These are phyloP conservation scores for Cryptosporidium parvum DNA, from an alignment of 169 alveolate species.

Conservation along the genomic window DNA sequence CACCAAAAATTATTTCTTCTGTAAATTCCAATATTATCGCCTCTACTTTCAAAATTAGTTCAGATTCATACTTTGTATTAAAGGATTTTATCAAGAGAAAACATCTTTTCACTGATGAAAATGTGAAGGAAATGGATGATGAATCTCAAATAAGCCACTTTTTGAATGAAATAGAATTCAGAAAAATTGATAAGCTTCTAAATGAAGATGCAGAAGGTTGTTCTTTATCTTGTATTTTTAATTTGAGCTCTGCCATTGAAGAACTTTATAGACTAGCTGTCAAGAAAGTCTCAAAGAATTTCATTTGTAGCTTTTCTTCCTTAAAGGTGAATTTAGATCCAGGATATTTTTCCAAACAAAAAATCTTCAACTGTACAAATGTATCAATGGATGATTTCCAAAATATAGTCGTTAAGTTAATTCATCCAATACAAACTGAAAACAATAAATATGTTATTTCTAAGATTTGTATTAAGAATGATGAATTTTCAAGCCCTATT, in stretches of 20 bases:
- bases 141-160: not conserved
- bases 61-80: not conserved
- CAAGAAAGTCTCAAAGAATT: conserved; percentile 6
- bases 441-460: not conserved
- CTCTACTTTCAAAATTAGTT: not conserved
- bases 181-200: conserved; percentile 15
- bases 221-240: not conserved
- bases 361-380: not conserved
- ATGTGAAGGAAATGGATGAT: not conserved
- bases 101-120: not conserved
- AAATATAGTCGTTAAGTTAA: not conserved
- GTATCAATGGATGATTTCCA: conserved; percentile 23
- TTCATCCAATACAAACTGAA: not conserved
- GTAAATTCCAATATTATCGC: conserved; percentile 34
- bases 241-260: conserved; percentile 1
- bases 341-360: not conserved
- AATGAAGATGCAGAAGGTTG: conserved; percentile 14
- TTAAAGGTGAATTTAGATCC: conserved; percentile 10
- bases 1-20: conserved; percentile 46
- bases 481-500: not conserved
- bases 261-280: conserved; percentile 19
- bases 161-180: conserved; percentile 24
- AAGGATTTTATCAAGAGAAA: conserved; percentile 17
- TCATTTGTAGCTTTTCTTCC: conserved; percentile 1
- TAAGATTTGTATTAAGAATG: not conserved